Evolutionary conservation across 148 eudicot genomes (phyloP).

Genomic region (Polygonum maritimum): DNA sequence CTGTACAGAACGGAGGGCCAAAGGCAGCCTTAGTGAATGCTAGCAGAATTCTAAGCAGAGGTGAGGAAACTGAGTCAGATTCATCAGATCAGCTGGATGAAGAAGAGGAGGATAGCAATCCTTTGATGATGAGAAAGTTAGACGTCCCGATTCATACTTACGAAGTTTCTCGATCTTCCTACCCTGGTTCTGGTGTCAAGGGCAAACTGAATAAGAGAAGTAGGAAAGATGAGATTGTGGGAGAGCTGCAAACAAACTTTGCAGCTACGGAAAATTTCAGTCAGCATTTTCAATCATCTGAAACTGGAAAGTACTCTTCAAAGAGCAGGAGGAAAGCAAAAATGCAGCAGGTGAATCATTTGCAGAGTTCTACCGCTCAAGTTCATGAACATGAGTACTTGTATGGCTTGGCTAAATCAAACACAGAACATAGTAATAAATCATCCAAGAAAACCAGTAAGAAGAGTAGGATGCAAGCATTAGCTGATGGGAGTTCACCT

Average conservation of each 20-base stretch:
- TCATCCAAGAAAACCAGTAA: slow-evolving; percentile 24
- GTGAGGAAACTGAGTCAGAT: slow-evolving; percentile 85
- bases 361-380: slow-evolving; percentile 25
- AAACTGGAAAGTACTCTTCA: slow-evolving; percentile 20
- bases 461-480: slow-evolving; percentile 39
- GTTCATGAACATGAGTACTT: slow-evolving; percentile 21
- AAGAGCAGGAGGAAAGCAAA: slow-evolving; percentile 42
- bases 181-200: slow-evolving; percentile 27
- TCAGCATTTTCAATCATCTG: slow-evolving; percentile 26
- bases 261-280: slow-evolving; percentile 25
- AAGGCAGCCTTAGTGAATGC: slow-evolving; percentile 27
- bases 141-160: slow-evolving; percentile 35
- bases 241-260: slow-evolving; percentile 34
- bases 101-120: slow-evolving; percentile 50
- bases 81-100: slow-evolving; percentile 62
- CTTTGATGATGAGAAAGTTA: slow-evolving; percentile 64
- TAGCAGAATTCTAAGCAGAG: slow-evolving; percentile 25
- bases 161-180: slow-evolving; percentile 21
- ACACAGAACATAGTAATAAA: slow-evolving; percentile 22
- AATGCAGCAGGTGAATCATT: slow-evolving; percentile 29
- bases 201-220: slow-evolving; percentile 32
- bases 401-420: slow-evolving; percentile 25
- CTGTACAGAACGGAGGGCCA: slow-evolving; percentile 43
- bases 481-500: slow-evolving; percentile 27
- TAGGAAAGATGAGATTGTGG: slow-evolving; percentile 23